Evolutionary conservation across 2,329 filamentous ascomycete genomes (phyloP).

Genomic region (Colletotrichum melonis): DNA sequence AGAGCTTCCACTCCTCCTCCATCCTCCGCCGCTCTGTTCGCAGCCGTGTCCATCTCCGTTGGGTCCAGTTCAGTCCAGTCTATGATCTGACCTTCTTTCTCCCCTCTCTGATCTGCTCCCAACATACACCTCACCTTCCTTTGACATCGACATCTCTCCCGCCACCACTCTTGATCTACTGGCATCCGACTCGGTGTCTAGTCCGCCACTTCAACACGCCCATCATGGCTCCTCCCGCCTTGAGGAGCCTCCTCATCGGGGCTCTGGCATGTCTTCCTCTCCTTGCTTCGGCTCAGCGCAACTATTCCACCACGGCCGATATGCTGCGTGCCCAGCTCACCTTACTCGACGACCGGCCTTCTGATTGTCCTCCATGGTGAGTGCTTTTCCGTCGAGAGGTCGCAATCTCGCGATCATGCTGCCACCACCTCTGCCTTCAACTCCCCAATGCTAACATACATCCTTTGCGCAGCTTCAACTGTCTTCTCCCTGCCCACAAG

Average conservation of each 20-base stretch:
- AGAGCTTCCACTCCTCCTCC: conserved; percentile 24
- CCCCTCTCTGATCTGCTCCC: not conserved
- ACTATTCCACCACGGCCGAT: conserved; percentile 67
- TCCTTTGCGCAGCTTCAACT: conserved; percentile 83
- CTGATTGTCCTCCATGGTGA: conserved; percentile 83
- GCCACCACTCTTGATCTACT: not conserved
- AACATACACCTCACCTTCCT: not conserved
- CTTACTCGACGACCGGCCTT: conserved; percentile 78
- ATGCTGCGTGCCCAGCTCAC: conserved; percentile 75
- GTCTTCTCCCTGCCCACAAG: conserved; percentile 89
- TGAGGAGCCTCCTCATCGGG: conserved; percentile 52
- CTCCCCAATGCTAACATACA: conserved; percentile 36
- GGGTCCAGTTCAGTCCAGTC: conserved; percentile 2
- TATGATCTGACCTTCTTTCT: conserved; percentile 1
- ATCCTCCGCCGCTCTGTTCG: conserved; percentile 9
- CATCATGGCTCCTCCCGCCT: conserved; percentile 52
- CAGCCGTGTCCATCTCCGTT: not conserved
- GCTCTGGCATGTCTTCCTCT: conserved; percentile 54
- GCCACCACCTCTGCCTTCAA: not conserved
- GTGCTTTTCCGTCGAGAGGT: conserved; percentile 40
- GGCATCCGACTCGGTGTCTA: conserved; percentile 11
- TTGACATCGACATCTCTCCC: conserved; percentile 6
- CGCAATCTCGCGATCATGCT: not conserved
- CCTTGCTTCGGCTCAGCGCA: conserved; percentile 55
- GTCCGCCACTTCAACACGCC: conserved; percentile 10